phyloP scores from a whole-genome alignment of 2,329 filamentous ascomycete species.

The Fusarium armeniacum region DNA sequence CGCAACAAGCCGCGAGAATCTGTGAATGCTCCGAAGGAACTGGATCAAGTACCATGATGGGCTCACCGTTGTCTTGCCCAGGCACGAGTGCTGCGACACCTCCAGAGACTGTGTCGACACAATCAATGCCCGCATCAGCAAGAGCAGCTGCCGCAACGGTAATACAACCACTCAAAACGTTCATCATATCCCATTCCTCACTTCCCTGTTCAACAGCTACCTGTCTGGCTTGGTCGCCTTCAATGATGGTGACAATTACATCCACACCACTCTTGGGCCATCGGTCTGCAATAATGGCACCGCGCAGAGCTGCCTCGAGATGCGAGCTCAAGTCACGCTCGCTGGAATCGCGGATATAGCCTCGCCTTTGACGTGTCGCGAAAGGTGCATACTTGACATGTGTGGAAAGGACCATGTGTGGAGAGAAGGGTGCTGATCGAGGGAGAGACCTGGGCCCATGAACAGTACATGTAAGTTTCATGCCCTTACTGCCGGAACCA shows the following conservation, averaged over 20 bases:
- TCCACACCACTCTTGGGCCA: constrained; percentile 99
- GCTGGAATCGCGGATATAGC: constrained; percentile 86
- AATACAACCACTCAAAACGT: constrained; percentile 90
- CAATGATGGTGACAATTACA: constrained; percentile 90
- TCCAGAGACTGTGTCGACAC: constrained; percentile 88
- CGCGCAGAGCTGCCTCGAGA: constrained; percentile 89
- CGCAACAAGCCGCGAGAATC: constrained; percentile 86
- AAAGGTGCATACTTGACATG: constrained; percentile 98
- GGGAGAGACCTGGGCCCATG: constrained; percentile 94
- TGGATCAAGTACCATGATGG: constrained; percentile 80
- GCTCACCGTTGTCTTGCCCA: constrained; percentile 51
- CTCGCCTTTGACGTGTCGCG: constrained; percentile 83
- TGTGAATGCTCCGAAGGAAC: constrained; percentile 83
- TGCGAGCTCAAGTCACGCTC: constrained; percentile 93
- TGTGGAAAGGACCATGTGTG: constrained; percentile 90
- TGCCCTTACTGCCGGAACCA: constrained; percentile 69
- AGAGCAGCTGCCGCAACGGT: constrained; percentile 94
- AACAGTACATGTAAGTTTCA: constrained; percentile 94
- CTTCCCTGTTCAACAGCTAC: constrained; percentile 63
- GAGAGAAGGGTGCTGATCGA: constrained; percentile 89
- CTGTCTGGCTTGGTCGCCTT: constrained; percentile 86
- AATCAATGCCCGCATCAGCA: constrained; percentile 95
- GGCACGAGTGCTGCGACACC: constrained; percentile 86
- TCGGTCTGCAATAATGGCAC: constrained; percentile 90
- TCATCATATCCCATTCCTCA: constrained; percentile 89